Conservation (phyloP, 2,329 filamentous ascomycete genomes). For the Amauroascus verrucosus region DNA sequence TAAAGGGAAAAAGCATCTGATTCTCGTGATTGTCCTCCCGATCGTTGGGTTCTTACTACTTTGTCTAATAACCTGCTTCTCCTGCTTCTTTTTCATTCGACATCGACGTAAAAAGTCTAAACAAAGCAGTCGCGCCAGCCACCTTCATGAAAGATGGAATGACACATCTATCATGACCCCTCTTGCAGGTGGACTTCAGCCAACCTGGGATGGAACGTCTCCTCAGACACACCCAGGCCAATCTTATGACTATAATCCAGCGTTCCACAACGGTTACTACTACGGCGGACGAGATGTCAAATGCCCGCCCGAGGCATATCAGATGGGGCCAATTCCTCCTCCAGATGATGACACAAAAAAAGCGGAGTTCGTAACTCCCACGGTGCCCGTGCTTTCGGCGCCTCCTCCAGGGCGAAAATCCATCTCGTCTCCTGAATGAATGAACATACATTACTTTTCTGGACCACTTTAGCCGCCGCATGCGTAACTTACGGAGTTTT, state of each 20-base stretch:
- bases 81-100: constrained; percentile 37
- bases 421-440: background rate
- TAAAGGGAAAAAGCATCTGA: constrained; percentile 20
- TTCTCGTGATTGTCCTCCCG: constrained; percentile 35
- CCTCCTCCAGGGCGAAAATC: constrained; percentile 14
- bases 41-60: constrained; percentile 35
- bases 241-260: background rate
- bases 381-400: constrained; percentile 15
- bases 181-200: constrained; percentile 16
- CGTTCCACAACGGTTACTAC: constrained; percentile 1
- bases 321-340: constrained; percentile 7
- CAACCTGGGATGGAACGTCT: constrained; percentile 20
- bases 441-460: background rate
- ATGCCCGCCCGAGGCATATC: constrained; percentile 15
- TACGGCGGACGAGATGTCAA: constrained; percentile 14
- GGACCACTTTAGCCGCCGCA: no score
- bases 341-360: constrained; percentile 7
- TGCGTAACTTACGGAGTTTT: background rate
- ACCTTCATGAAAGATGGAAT: constrained; percentile 28
- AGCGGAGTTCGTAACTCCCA: constrained; percentile 8
- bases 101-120: constrained; percentile 32
- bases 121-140: constrained; percentile 20
- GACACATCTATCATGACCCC: constrained; percentile 27
- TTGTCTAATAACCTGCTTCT: constrained; percentile 23
- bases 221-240: constrained; percentile 5